Evolutionary conservation across 75 land plant genomes (phyloP).

Genomic region (Ceratopteris richardii): DNA sequence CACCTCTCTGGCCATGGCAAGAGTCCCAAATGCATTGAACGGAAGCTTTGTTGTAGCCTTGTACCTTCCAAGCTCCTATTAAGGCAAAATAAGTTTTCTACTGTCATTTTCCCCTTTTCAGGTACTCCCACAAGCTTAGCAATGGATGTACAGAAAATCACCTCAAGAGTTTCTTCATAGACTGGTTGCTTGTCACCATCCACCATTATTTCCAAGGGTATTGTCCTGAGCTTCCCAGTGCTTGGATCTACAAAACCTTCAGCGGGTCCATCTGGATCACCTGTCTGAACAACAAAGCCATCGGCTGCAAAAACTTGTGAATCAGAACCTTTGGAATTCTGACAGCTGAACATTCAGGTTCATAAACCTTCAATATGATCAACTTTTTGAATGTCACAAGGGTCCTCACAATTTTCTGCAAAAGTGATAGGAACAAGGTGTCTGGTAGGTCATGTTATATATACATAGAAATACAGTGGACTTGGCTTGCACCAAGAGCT

Average conservation of each 20-base stretch:
- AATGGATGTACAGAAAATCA: too few relatives aligned
- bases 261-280: constrained; percentile 97
- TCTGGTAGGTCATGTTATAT: too few relatives aligned
- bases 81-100: neutral
- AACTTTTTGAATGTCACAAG: neutral
- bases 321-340: neutral
- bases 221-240: constrained; percentile 70
- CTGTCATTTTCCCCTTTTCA: neutral
- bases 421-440: too few relatives aligned
- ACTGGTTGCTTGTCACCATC: constrained; percentile 84
- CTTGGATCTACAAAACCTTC: constrained; percentile 98
- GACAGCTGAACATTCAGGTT: too few relatives aligned
- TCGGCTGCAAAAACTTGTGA: constrained; percentile 60
- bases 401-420: too few relatives aligned
- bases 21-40: constrained; percentile 98
- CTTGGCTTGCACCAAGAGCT: too few relatives aligned
- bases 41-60: constrained; percentile 91
- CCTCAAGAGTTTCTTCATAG: constrained; percentile 95
- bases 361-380: neutral
- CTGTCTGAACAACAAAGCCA: constrained; percentile 98
- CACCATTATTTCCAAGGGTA: constrained; percentile 95
- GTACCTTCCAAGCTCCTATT: constrained; percentile 91
- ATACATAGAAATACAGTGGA: too few relatives aligned
- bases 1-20: constrained; percentile 99
- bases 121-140: too few relatives aligned